Percentiles rank a stretch among this genome's conserved stretches.
Conservation (phyloP, 768 basidiomycete genomes). For the Lactarius sanguifluus region DNA sequence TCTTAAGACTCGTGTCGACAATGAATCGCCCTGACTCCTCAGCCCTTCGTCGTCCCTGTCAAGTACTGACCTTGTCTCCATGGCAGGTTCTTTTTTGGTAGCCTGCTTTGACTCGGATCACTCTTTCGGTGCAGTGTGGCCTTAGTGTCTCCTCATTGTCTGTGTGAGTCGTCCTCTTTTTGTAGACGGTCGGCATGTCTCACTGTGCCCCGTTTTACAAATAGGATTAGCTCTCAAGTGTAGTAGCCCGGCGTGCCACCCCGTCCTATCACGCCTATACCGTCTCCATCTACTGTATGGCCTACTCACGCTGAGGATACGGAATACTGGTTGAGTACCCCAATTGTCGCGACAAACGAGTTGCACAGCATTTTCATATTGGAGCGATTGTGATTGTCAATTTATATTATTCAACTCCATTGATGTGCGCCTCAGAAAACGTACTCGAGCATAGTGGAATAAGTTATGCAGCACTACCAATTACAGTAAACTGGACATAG, state of each 20-base stretch:
- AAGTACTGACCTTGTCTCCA: not conserved
- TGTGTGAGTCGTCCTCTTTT: not conserved
- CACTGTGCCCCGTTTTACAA: not conserved
- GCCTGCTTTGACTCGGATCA: not conserved
- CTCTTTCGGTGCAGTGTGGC: not conserved
- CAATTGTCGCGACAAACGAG: not conserved
- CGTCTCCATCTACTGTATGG: not conserved
- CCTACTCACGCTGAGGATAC: not conserved
- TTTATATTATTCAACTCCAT: too few relatives aligned
- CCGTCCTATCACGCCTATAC: not conserved
- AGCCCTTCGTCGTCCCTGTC: not conserved
- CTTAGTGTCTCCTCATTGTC: not conserved
- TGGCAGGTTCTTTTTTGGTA: constrained; percentile 4
- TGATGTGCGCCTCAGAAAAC: too few relatives aligned
- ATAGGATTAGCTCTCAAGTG: not conserved
- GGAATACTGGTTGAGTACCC: too few relatives aligned
- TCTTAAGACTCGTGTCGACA: constrained; percentile 28
- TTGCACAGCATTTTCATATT: not conserved
- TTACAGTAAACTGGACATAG: too few relatives aligned
- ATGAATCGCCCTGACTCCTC: not conserved
- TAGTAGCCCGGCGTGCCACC: not conserved
- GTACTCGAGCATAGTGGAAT: too few relatives aligned
- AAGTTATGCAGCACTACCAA: too few relatives aligned
- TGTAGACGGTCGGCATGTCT: not conserved
- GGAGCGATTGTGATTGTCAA: too few relatives aligned